Evolutionary conservation across 2,329 filamentous ascomycete species (phyloP), one percentile per base, ranked within the genome.

Genomic region (Monosporascus sp.): DNA sequence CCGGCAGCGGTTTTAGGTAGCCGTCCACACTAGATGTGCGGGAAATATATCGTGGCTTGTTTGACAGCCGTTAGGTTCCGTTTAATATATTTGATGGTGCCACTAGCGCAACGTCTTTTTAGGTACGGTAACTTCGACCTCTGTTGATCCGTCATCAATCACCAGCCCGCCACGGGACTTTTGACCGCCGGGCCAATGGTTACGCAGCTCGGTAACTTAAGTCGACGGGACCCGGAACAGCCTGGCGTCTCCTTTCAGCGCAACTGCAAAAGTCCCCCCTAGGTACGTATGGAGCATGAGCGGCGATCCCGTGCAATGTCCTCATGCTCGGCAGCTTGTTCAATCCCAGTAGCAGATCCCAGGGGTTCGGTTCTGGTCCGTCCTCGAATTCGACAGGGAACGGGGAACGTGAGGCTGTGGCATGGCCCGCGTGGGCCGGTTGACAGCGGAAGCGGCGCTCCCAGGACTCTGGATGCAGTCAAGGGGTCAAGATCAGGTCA

Each of bases 331-430:
- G 31, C 11, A 34, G 31, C 31, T 14, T 14, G 31, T n/a, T 41
- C 38, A 55, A 60, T 61, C 60, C 60, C 47, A 47, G 58, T 22
- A 57, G 58, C 38, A 56, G 56, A 62, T 62, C 60, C 58, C 57
- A 56, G 57, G 49, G 54, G 57, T 53, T 54, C 55, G 59, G 59
- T 58, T 56, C 52, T 14, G 11, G 42, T 36, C 34, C 37, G 31
- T 44, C 31, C 4, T 34, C 9, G 31, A 34, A 27, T 3, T 45
- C 42, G 20, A 45, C 25, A 6, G 7, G 22, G 24, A 46, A 46
- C 14, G 24, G 22, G 24, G 24, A 46, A 25, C 24, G 6, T 17
- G 39, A 42, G 39, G 39, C 39, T 42, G 18, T 20, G 22, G 8
- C 39, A 42, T 20, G 39, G 22, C 6, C 15, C 11, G 17, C 17